These are phyloP conservation scores for Penicillium sp. DNA, from an alignment of 2,329 filamentous ascomycete genomes.

Conservation along the genomic window DNA sequence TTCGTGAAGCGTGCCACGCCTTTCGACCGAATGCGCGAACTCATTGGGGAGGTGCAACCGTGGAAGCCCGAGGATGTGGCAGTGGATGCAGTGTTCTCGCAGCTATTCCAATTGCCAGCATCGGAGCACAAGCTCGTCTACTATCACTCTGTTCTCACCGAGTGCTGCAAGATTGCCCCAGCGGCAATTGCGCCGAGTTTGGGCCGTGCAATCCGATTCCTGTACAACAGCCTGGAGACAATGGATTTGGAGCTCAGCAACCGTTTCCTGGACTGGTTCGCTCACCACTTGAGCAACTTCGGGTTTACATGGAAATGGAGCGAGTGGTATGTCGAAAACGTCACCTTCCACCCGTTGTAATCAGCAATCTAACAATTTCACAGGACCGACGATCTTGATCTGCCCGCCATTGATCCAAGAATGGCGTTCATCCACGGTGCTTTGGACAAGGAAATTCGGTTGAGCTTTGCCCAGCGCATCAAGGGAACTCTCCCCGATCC, in stretches of 20 bases:
- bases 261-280: constrained; percentile 95
- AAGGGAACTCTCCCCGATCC: constrained; percentile 85
- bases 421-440: constrained; percentile 92
- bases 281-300: constrained; percentile 97
- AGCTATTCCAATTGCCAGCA: constrained; percentile 81
- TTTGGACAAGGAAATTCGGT: constrained; percentile 91
- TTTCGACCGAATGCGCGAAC: constrained; percentile 79
- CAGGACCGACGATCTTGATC: constrained; percentile 74
- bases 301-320: constrained; percentile 99
- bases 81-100: constrained; percentile 96
- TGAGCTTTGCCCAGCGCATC: constrained; percentile 95
- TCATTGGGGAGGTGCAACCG: constrained; percentile 64
- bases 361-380: constrained; percentile 18
- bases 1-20: constrained; percentile 92
- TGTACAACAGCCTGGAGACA: constrained; percentile 77
- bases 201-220: constrained; percentile 85
- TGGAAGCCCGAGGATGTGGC: constrained; percentile 98
- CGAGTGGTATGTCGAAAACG: constrained; percentile 67
- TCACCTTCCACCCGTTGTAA: background rate
- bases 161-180: constrained; percentile 92
- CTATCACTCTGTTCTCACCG: constrained; percentile 91
- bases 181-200: constrained; percentile 94
- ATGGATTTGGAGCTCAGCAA: constrained; percentile 86
- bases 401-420: constrained; percentile 75
- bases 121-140: constrained; percentile 94